phyloP scores from a whole-genome alignment of 2,329 filamentous ascomycete species.

The Thermochaetoides dissita region DNA sequence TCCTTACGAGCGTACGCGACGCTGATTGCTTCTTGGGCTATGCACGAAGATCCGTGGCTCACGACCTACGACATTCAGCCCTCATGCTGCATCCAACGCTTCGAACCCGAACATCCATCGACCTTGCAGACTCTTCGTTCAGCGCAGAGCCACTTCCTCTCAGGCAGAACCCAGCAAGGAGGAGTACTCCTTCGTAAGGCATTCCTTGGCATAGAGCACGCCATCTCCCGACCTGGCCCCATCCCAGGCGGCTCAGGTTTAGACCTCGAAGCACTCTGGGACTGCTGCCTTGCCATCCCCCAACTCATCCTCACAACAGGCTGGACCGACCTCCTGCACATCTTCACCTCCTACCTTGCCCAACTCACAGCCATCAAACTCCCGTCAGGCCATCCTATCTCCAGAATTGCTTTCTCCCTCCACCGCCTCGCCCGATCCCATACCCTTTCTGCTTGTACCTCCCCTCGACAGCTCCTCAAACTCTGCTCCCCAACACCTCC shows the following conservation, averaged over 20 bases:
- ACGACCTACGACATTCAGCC: not conserved
- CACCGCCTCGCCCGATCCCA: conserved; percentile 3
- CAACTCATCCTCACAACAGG: conserved; percentile 11
- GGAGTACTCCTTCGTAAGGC: conserved; percentile 10
- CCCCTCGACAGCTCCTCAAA: not conserved
- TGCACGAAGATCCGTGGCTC: conserved; percentile 11
- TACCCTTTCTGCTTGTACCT: not conserved
- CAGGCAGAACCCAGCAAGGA: conserved; percentile 1
- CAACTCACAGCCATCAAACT: conserved; percentile 10
- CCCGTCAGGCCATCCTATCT: conserved; percentile 6
- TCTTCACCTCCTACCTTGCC: conserved; percentile 12
- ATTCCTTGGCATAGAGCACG: conserved; percentile 12
- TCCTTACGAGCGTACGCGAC: conserved; percentile 10
- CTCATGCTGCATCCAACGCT: not conserved
- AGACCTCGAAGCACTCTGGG: conserved; percentile 15
- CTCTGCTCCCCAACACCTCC: not conserved
- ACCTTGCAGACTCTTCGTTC: conserved; percentile 13
- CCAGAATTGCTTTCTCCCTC: conserved; percentile 5
- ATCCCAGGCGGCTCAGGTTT: not conserved
- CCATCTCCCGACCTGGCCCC: not conserved
- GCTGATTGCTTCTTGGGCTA: conserved; percentile 12
- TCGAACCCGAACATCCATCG: conserved; percentile 1
- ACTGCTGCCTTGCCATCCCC: conserved; percentile 15
- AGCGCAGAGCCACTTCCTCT: conserved; percentile 10
- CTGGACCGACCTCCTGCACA: conserved; percentile 12